These are phyloP conservation scores for Xylaria telfairii DNA, from an alignment of 495 filamentous ascomycete species.

Conservation along the genomic window DNA sequence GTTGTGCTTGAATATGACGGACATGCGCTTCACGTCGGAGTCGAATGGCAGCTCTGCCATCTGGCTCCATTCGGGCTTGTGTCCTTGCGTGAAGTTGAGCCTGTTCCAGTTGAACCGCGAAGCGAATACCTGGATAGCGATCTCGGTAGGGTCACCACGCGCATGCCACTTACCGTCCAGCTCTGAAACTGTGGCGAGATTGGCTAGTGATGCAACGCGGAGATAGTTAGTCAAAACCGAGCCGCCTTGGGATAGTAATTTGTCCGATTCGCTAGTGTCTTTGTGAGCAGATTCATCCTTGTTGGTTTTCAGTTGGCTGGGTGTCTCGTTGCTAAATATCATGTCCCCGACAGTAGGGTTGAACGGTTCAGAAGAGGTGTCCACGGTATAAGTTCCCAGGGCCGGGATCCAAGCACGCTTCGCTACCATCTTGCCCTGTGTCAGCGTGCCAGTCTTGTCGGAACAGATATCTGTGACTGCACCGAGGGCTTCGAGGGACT, in stretches of 20 bases:
- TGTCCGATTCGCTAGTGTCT: slow-evolving; percentile 35
- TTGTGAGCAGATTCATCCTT: slow-evolving; percentile 4
- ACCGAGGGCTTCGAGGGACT: slow-evolving; percentile 65
- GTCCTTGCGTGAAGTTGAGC: slow-evolving; percentile 55
- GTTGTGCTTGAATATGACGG: slow-evolving; percentile 61
- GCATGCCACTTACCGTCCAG: slow-evolving; percentile 62
- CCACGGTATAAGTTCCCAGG: slow-evolving; percentile 66
- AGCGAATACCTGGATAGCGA: slow-evolving; percentile 73
- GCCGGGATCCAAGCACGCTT: slow-evolving; percentile 60
- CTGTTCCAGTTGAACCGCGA: slow-evolving; percentile 66
- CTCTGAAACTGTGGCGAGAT: slow-evolving; percentile 64
- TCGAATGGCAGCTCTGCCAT: slow-evolving; percentile 71
- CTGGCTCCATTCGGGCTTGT: slow-evolving; percentile 61
- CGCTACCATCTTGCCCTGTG: slow-evolving; percentile 69
- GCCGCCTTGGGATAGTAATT: slow-evolving; percentile 36
- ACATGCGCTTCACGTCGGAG: slow-evolving; percentile 73
- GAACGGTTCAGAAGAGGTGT: slow-evolving; percentile 59
- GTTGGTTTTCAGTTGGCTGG: slow-evolving; percentile 26
- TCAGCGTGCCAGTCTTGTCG: slow-evolving; percentile 75
- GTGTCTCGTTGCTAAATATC: slow-evolving; percentile 48
- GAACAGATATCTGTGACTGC: slow-evolving; percentile 76
- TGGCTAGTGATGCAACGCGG: slow-evolving; percentile 67
- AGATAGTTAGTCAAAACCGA: slow-evolving; percentile 60
- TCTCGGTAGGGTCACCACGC: slow-evolving; percentile 71
- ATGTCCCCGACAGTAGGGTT: slow-evolving; percentile 63